Base-by-base conservation (phyloP, 2,329 filamentous ascomycete species). In the Xylariaceae sp. region DNA sequence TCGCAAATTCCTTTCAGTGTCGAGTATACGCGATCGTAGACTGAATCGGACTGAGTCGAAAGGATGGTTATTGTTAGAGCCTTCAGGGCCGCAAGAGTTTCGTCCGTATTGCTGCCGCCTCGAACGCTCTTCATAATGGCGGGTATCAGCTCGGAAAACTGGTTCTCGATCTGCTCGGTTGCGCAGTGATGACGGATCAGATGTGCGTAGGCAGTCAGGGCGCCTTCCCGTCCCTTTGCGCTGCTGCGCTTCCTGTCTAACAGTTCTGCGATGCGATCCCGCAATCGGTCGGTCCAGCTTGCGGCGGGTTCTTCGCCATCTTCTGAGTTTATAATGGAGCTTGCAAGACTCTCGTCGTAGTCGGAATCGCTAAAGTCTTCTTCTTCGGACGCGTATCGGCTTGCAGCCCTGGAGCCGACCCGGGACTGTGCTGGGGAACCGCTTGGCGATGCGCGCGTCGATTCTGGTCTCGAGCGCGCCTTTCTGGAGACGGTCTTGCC, bases 241-340 rank as follows among this genome's bases (percentile, higher is more conserved):
- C 82, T 89, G 63, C 83, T 88, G 50, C 84, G 81, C 72, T 94
- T 95, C 54, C 87, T 82, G 47, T 78, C 73, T 41, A 84, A 72
- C 19, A 95, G 77, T 51, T 86, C 81, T 36, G 83, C 73, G 48
- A 94, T 81, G 43, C 83, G 78, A 47, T 82, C 76, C 19, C 74
- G 69, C 26, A 90, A 66, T 42, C 79, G 74, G 13, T 77, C 66
- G 34, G 80, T 75, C 76, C 85, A 87, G 19, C 74, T 73, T 37
- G 72, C 62, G 15, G 71, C 62, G 19, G 73, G 68, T 8, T 76
- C 73, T 24, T 83, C 69, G 28, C 82, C 81, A 50, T 88, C 85
- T 47, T 86, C 79, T n/a, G 80, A 83, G 44, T 76, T 79, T 42
- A 77, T 51, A 13, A 67, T 54, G 3, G 70, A 73, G 42, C 64